These are phyloP conservation scores for Pholiota adiposa DNA, from an alignment of 1,284 basidiomycete species.

Conservation along the genomic window DNA sequence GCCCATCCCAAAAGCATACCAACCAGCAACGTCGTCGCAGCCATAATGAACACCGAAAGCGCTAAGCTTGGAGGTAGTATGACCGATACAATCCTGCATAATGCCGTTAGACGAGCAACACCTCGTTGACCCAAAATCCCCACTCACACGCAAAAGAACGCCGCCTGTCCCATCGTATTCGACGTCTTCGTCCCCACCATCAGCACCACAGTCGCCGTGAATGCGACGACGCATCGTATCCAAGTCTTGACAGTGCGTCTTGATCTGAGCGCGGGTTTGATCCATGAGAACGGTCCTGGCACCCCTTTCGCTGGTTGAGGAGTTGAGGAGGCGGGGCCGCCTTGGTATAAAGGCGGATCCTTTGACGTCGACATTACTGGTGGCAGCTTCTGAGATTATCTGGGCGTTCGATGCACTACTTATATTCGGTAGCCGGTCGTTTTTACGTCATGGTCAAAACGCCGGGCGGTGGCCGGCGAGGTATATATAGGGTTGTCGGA, in stretches of 20 bases:
- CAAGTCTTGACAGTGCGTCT: slow-evolving; percentile 42
- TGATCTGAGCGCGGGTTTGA: slow-evolving; percentile 35
- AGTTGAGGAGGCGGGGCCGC: background rate
- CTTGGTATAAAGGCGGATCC: background rate
- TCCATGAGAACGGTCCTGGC: slow-evolving; percentile 26
- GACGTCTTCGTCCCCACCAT: slow-evolving; percentile 36
- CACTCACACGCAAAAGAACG: slow-evolving; percentile 42
- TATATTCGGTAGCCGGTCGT: background rate
- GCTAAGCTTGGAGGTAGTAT: slow-evolving; percentile 42
- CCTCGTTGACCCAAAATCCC: background rate
- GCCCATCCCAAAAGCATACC: slow-evolving; percentile 78
- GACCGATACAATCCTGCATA: slow-evolving; percentile 35
- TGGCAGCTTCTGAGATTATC: background rate
- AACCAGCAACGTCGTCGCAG: slow-evolving; percentile 33
- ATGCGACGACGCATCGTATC: slow-evolving; percentile 38
- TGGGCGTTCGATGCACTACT: background rate
- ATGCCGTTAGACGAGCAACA: background rate
- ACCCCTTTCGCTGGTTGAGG: background rate
- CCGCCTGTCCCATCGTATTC: slow-evolving; percentile 39
- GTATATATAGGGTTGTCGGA: too few relatives aligned
- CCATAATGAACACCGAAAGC: slow-evolving; percentile 38
- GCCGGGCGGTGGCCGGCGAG: too few relatives aligned
- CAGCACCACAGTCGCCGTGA: slow-evolving; percentile 35
- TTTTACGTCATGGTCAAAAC: background rate
- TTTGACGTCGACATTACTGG: background rate